Conservation (phyloP, 352 stramenopile species). For the Phytopythium montanum region DNA sequence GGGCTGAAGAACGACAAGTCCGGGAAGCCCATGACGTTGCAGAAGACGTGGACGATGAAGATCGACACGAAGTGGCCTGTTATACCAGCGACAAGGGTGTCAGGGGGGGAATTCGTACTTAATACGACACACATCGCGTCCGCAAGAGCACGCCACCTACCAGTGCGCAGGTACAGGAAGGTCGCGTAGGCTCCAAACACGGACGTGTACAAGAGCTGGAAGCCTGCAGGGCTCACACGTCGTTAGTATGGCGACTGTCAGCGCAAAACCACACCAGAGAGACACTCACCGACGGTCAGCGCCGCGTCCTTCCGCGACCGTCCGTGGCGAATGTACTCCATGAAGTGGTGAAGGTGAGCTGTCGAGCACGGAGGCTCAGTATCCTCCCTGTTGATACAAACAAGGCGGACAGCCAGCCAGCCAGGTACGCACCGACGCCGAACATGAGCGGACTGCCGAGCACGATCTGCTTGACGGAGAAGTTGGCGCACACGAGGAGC, state of each 20-base stretch:
- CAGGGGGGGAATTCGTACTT: too few species aligned
- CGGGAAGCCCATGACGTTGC: slow-evolving; percentile 95
- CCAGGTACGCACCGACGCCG: slow-evolving; percentile 80
- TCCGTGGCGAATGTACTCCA: slow-evolving; percentile 75
- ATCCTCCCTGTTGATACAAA: not conserved
- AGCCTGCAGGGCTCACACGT: slow-evolving; percentile 35
- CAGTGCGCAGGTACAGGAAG: slow-evolving; percentile 91
- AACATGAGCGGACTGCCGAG: slow-evolving; percentile 92
- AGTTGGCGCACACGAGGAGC: slow-evolving; percentile 80
- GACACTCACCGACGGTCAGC: slow-evolving; percentile 66
- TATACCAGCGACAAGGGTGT: not conserved
- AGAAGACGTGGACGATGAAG: slow-evolving; percentile 91
- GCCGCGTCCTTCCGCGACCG: slow-evolving; percentile 63
- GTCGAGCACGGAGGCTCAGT: not conserved
- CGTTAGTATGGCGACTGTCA: not conserved
- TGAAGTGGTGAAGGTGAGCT: slow-evolving; percentile 86
- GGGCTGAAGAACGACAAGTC: slow-evolving; percentile 82
- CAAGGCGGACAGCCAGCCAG: too few species aligned
- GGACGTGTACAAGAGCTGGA: slow-evolving; percentile 95
- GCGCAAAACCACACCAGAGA: not conserved
- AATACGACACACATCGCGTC: not conserved
- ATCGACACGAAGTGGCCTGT: slow-evolving; percentile 87
- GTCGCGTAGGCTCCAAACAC: slow-evolving; percentile 95
- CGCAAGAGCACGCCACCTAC: slow-evolving; percentile 14
- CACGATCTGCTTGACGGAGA: slow-evolving; percentile 80